These are phyloP conservation scores for Tetraselmis chui DNA, from an alignment of 139 green algal species.

Conservation along the genomic window DNA sequence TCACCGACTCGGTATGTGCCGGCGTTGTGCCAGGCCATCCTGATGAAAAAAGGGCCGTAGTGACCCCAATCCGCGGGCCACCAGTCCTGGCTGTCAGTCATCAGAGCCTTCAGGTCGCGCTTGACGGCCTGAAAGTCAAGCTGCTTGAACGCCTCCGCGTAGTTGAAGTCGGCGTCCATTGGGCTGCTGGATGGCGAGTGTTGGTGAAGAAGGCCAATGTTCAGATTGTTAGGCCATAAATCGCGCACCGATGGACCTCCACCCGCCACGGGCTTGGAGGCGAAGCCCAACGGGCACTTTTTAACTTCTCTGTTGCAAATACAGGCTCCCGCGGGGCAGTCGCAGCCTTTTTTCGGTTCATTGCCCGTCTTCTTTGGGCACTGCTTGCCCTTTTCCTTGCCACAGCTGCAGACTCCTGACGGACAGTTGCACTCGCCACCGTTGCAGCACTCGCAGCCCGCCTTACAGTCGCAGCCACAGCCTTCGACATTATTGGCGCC, in stretches of 20 bases:
- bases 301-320: too few relatives aligned
- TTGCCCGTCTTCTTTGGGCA: too few relatives aligned
- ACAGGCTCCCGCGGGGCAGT: too few relatives aligned
- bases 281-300: too few relatives aligned
- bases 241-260: not conserved
- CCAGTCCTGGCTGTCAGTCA: constrained; percentile 16
- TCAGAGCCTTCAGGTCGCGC: constrained; percentile 13
- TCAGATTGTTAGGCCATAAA: not conserved
- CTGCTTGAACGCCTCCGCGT: not conserved
- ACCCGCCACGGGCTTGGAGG: not conserved
- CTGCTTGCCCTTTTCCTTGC: too few relatives aligned
- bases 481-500: too few relatives aligned
- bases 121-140: constrained; percentile 7
- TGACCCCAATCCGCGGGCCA: constrained; percentile 38
- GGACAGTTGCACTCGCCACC: too few relatives aligned
- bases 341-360: too few relatives aligned
- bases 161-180: not conserved
- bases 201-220: not conserved
- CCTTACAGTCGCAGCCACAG: too few relatives aligned
- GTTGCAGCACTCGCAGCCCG: too few relatives aligned
- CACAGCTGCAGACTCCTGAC: too few relatives aligned
- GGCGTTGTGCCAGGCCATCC: constrained; percentile 32
- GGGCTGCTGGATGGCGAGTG: not conserved
- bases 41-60: constrained; percentile 31
- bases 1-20: constrained; percentile 15